Base-by-base conservation (phyloP, 371 early-diverging fungal species). In the Saksenaea oblongispora region DNA sequence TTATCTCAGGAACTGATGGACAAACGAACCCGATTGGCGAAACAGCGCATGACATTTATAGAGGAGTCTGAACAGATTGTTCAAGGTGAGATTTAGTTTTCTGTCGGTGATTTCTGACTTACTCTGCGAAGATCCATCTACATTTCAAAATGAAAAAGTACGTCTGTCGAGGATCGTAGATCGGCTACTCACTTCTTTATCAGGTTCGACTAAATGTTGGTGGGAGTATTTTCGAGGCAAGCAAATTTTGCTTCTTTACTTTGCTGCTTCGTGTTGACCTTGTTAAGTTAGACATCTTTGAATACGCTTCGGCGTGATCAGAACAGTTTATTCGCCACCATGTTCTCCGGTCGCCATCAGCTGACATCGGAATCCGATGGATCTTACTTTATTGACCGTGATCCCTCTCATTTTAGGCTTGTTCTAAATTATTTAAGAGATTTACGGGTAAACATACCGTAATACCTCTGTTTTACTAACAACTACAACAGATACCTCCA, bases 361-460 rank as follows among this genome's bases (percentile, higher is more conserved):
- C 35, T 76, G 34, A 66, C 56, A 18, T 56, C 69, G 9, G 79
- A 76, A 54, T 26, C 65, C 24, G 79, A 79, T 61, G 75, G 71
- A 42, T 72, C 78, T n/a, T 78, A 72, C 47, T 78, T 78, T 61
- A 72, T 78, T 27, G 78, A 78, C 44, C 70, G 76, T 55, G 72
- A 79, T 64, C 76, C 74, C 35, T 58, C 60, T 26, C 74, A 72
- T 44, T 79, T 74, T 56, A 56, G 76, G 42, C 67, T 70, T 37
- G 57, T 76, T n/a, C 61, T 74, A 14, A 79, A 76, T 47, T 79
- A 74, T 54, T 57, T 76, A 1, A 55, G 74, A 54, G 75, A 74
- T 60, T 58, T 69, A 7, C 67, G 72, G 54, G 76, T 73, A 69
- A 63, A 18, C 17, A 0, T 7, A 58, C 44, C 8, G 31, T 31